phyloP scores from a whole-genome alignment of 257 asterid genomes.

The Solanum okadae region DNA sequence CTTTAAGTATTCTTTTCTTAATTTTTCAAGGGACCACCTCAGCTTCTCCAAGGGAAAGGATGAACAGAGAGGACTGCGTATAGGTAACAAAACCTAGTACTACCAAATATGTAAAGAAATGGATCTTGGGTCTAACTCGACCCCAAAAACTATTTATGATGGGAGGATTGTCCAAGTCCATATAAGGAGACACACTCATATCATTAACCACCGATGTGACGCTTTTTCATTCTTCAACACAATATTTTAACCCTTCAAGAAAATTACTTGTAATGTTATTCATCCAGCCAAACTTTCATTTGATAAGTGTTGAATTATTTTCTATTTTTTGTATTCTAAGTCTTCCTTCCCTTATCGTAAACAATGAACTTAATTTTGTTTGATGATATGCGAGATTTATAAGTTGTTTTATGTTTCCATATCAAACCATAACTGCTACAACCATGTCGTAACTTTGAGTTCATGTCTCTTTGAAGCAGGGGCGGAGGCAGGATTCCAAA shows the following conservation, averaged over 20 bases:
- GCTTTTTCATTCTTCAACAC: neutral
- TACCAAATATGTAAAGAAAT: neutral
- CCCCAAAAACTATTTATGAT: neutral
- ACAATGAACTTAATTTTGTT: neutral
- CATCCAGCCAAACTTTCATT: neutral
- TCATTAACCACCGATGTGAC: neutral
- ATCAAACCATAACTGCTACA: neutral
- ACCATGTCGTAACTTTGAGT: neutral
- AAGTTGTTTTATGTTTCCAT: neutral
- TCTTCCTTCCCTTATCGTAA: neutral
- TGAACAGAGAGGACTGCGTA: neutral
- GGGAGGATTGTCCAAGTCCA: neutral
- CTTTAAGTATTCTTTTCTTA: neutral
- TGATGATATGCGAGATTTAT: neutral
- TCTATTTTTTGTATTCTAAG: neutral
- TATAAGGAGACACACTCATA: neutral
- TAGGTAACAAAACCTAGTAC: neutral
- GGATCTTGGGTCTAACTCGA: neutral
- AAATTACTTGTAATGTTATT: neutral
- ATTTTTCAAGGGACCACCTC: neutral
- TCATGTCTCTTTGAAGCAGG: constrained; percentile 5
- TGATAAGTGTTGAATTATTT: neutral
- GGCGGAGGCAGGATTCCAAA: neutral
- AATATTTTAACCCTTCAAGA: neutral
- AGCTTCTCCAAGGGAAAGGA: neutral